Evolutionary conservation across 495 filamentous ascomycete genomes (phyloP), one percentile per base, ranked within the genome.

Genomic region (Neurospora sp.): DNA sequence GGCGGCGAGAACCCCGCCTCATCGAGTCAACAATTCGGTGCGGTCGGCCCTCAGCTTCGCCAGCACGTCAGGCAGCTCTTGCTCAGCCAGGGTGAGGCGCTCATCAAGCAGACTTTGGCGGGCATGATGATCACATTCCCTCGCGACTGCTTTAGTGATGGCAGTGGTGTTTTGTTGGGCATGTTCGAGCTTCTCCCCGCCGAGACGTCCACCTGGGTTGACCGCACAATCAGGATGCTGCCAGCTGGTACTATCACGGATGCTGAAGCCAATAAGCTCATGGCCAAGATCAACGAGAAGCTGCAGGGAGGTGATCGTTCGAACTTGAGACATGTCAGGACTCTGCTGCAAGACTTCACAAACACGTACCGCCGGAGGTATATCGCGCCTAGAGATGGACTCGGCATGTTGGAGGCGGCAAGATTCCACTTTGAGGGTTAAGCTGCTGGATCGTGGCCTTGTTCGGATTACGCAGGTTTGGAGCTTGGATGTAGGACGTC

Each of bases 101-200:
- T 99, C 41, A 87, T 93, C 27, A 94, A 97, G 79, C 92, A 93
- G 53, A 88, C 96, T 45, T 83, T 98, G 78, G 94, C 94, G 5
- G 96, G 96, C 74, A 95, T 99, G 94, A 98, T 99, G 94, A 98
- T 97, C 79, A 93, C 90, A 0, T 99, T 98, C 85, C 96, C 96
- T 0, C 87, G 90, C 61, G 96, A 97, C 79, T 98, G 94, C 82
- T 94, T 98, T 80, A 88, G 94, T 1, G 96, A 98, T 81, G 94
- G 94, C 7, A 96, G 92, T 35, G 93, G 94, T 12, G 92, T 97
- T n/a, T 82, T 98, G 73, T 89, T 99, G 76, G 90, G 88, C 2
- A 84, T 98, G 74, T 97, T 98, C 77, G 91, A 98, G 78, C 82
- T 98, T 37, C 86, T 96, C 75, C 96, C 96, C 0, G 82, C 88